Conservation (phyloP, 805 yeast species). For the Lipomyces spencermartinsiae region DNA sequence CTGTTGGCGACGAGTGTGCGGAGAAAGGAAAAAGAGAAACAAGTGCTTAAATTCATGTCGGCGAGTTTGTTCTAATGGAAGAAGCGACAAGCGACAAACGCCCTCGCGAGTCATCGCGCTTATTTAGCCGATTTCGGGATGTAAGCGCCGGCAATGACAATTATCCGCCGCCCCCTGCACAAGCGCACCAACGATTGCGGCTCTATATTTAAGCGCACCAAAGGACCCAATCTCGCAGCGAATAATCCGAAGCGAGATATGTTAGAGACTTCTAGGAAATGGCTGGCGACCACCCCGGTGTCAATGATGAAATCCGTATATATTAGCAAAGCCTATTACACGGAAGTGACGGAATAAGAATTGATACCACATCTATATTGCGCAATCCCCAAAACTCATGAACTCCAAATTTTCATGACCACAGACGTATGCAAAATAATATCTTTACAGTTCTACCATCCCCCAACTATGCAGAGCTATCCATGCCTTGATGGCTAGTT, state of each 20-base stretch:
- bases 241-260: no score
- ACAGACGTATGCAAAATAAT: background rate
- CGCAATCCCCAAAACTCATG: background rate
- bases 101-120: background rate
- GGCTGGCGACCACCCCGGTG: no score
- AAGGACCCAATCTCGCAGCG: no score
- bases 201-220: no score
- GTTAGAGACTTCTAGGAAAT: no score
- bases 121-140: background rate
- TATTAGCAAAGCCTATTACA: no score
- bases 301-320: no score
- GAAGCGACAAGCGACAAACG: background rate
- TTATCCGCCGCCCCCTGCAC: background rate
- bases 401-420: slow-evolving; percentile 1
- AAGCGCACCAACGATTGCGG: background rate
- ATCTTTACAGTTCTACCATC: background rate
- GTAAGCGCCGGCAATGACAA: background rate
- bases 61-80: background rate
- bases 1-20: background rate
- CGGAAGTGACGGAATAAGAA: no score
- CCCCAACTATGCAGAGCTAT: background rate
- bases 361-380: background rate
- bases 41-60: background rate
- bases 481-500: background rate
- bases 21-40: background rate